Percentiles rank a stretch among this genome's conserved stretches.
Conservation (phyloP, 1,139 yeast genomes). For the Blastobotrys persicus region DNA sequence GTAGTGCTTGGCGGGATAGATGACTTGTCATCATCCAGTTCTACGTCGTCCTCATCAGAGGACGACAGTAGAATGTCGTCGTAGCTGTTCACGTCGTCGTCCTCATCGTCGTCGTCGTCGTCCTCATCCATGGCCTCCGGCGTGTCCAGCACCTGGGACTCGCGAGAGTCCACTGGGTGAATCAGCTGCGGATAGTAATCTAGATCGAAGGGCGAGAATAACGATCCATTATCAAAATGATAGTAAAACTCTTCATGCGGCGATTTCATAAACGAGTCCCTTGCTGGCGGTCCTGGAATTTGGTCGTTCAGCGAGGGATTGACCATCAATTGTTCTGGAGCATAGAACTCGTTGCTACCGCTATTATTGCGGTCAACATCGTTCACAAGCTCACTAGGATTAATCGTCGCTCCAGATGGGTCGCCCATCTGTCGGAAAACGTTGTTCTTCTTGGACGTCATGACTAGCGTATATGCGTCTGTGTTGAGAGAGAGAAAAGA, state of each 20-base stretch:
- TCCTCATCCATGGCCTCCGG: constrained; percentile 30
- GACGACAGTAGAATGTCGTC: constrained; percentile 19
- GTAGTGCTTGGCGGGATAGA: constrained; percentile 8
- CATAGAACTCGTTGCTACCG: constrained; percentile 1
- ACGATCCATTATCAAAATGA: constrained; percentile 11
- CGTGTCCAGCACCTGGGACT: constrained; percentile 19
- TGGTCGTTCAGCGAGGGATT: constrained; percentile 6
- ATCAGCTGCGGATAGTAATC: constrained; percentile 16
- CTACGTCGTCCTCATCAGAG: constrained; percentile 14
- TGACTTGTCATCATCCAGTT: constrained; percentile 14
- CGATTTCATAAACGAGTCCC: constrained; percentile 25
- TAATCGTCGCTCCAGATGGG: neutral
- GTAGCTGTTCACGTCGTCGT: constrained; percentile 30
- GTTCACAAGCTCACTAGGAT: constrained; percentile 4
- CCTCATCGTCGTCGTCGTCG: constrained; percentile 36
- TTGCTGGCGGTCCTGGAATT: constrained; percentile 17
- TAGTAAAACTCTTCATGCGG: constrained; percentile 21
- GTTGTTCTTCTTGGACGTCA: neutral
- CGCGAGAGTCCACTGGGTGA: constrained; percentile 13
- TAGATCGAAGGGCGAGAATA: constrained; percentile 16
- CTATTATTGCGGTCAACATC: neutral
- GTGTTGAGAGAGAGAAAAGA: too few relatives aligned
- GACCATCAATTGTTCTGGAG: constrained; percentile 4
- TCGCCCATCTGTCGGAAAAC: neutral
- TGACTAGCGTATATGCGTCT: too few relatives aligned